These are phyloP conservation scores for Aureobasidium lini DNA, from an alignment of 2,329 filamentous ascomycete species.

Conservation along the genomic window DNA sequence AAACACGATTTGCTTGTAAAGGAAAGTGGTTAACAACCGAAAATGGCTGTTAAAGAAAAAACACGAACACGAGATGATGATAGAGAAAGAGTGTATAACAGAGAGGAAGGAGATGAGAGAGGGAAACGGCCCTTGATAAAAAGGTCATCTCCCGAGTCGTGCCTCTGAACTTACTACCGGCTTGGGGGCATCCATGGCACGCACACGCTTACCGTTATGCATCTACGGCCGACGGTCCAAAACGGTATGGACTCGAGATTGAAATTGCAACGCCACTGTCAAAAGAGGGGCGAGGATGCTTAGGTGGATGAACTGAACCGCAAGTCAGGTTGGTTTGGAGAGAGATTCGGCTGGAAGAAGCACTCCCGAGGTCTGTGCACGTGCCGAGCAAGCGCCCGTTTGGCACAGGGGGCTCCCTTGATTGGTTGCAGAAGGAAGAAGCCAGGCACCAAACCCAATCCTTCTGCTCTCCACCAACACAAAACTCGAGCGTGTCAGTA, in stretches of 20 bases:
- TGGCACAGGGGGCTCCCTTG: not conserved
- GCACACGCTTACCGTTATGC: slow-evolving; percentile 6
- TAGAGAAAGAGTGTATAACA: not conserved
- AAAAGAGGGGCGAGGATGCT: slow-evolving; percentile 9
- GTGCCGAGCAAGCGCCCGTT: slow-evolving; percentile 4
- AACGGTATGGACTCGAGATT: slow-evolving; percentile 11
- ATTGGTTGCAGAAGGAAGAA: slow-evolving; percentile 1
- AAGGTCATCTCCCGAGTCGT: slow-evolving; percentile 10
- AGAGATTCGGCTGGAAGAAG: not conserved
- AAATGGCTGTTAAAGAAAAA: not conserved
- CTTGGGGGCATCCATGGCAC: not conserved
- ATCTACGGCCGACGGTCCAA: not conserved
- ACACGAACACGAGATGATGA: slow-evolving; percentile 3
- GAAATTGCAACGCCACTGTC: slow-evolving; percentile 13
- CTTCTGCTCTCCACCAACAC: not conserved
- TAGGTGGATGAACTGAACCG: slow-evolving; percentile 6
- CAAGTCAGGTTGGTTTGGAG: not conserved
- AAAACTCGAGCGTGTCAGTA: not conserved
- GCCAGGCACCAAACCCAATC: slow-evolving; percentile 7
- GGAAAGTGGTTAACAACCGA: slow-evolving; percentile 11
- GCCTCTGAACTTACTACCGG: slow-evolving; percentile 1
- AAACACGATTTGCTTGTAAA: slow-evolving; percentile 30
- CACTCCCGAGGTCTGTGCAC: slow-evolving; percentile 3
- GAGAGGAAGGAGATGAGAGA: slow-evolving; percentile 2
- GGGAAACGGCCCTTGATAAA: slow-evolving; percentile 12